Evolutionary conservation across 2,329 filamentous ascomycete genomes (phyloP).

Genomic region (Talaromyces pinophilus): DNA sequence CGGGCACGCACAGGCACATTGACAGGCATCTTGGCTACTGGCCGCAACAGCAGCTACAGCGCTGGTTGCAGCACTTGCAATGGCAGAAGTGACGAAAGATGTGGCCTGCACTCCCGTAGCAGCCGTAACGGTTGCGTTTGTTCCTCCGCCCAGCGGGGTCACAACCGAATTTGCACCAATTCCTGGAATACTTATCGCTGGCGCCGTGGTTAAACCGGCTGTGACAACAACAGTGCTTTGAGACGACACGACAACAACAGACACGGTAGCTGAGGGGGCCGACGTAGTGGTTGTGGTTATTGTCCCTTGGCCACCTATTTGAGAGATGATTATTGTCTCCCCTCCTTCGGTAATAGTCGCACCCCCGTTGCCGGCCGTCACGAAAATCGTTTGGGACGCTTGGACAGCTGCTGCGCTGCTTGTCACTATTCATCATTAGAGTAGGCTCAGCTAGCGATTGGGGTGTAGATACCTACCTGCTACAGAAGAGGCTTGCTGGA

Average conservation of each 20-base stretch:
- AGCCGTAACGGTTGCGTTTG: not conserved
- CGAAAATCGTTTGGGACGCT: not conserved
- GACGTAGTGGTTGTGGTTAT: not conserved
- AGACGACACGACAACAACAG: constrained; percentile 12
- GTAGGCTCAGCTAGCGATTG: not conserved
- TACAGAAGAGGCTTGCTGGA: not conserved
- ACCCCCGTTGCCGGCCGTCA: constrained; percentile 1
- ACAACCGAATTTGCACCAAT: not conserved
- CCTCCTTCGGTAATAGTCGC: constrained; percentile 3
- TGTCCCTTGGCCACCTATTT: constrained; percentile 4
- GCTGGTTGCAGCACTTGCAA: not conserved
- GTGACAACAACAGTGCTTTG: constrained; percentile 6
- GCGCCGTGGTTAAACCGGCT: not conserved
- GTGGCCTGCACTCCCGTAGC: not conserved
- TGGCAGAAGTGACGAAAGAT: constrained; percentile 13
- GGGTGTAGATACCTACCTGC: not conserved
- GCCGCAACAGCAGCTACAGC: not conserved
- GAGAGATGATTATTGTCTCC: constrained; percentile 13
- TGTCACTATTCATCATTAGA: not conserved
- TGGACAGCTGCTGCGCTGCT: not conserved
- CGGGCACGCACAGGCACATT: constrained; percentile 22
- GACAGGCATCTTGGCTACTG: not conserved
- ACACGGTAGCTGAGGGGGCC: not conserved
- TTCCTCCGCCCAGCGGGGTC: not conserved
- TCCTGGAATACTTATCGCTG: constrained; percentile 4